Evolutionary conservation across 768 basidiomycete genomes (phyloP).

Genomic region (Leccinum incarnatum): DNA sequence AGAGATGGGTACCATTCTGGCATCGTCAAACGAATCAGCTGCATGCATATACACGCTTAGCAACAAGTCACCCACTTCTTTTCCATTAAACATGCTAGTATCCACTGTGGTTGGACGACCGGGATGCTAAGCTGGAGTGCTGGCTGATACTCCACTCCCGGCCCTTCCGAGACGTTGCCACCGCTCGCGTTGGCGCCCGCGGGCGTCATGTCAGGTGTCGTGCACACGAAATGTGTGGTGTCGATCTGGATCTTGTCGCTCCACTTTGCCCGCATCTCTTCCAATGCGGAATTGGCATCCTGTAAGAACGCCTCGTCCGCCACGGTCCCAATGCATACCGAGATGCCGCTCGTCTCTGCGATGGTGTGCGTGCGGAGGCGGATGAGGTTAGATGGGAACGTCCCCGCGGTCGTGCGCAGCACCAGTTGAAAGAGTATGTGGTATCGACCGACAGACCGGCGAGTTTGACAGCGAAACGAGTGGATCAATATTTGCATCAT

Average conservation of each 20-base stretch:
- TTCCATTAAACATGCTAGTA: slow-evolving; percentile 84
- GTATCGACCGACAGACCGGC: slow-evolving; percentile 79
- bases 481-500: too few relatives aligned
- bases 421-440: slow-evolving; percentile 93
- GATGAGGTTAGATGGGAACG: slow-evolving; percentile 80
- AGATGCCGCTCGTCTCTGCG: slow-evolving; percentile 91
- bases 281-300: slow-evolving; percentile 75
- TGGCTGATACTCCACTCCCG: slow-evolving; percentile 88
- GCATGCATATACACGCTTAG: neutral
- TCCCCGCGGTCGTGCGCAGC: slow-evolving; percentile 89
- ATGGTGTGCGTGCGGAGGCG: slow-evolving; percentile 91
- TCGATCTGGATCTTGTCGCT: slow-evolving; percentile 95
- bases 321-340: slow-evolving; percentile 91
- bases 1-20: slow-evolving; percentile 84
- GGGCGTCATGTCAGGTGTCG: slow-evolving; percentile 74
- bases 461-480: slow-evolving; percentile 43
- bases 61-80: slow-evolving; percentile 56
- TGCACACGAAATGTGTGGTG: slow-evolving; percentile 97
- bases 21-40: neutral
- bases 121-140: slow-evolving; percentile 93
- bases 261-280: slow-evolving; percentile 87
- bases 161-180: slow-evolving; percentile 50
- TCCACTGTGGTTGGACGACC: slow-evolving; percentile 92
- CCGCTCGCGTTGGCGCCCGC: slow-evolving; percentile 55
- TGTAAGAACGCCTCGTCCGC: slow-evolving; percentile 74